Evolutionary conservation across 805 yeast genomes (phyloP).

Genomic region (Helenozyma rhizophorensis): DNA sequence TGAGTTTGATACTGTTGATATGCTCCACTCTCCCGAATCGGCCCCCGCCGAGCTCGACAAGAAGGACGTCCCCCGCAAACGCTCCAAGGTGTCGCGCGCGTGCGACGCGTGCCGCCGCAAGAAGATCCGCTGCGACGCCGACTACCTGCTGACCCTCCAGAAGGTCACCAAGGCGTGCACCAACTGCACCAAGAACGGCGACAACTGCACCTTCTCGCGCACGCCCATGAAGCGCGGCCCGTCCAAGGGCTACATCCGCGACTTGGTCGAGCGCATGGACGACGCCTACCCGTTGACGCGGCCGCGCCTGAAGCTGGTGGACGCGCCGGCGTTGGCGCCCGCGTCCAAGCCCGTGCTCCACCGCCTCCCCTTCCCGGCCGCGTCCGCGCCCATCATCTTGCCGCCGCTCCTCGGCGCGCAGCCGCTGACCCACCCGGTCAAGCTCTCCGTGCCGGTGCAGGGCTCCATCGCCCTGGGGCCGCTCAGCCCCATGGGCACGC

Average conservation of each 20-base stretch:
- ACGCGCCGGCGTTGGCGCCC: slow-evolving; percentile 4
- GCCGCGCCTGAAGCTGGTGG: slow-evolving; percentile 15
- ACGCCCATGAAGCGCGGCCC: slow-evolving; percentile 79
- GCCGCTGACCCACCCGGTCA: slow-evolving; percentile 11
- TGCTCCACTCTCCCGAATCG: slow-evolving; percentile 5
- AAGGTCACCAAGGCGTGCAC: slow-evolving; percentile 53
- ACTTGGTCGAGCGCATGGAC: slow-evolving; percentile 34
- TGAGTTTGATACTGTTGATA: too few species aligned
- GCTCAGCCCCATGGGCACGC: neutral
- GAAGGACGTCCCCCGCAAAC: slow-evolving; percentile 40
- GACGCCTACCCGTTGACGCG: slow-evolving; percentile 3
- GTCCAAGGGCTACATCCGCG: slow-evolving; percentile 61
- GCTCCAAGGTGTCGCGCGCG: slow-evolving; percentile 74
- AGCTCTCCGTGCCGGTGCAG: slow-evolving; percentile 7
- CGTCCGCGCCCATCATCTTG: slow-evolving; percentile 12
- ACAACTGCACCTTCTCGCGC: slow-evolving; percentile 62
- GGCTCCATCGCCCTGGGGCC: slow-evolving; percentile 2
- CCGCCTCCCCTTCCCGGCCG: slow-evolving; percentile 7
- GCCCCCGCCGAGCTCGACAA: slow-evolving; percentile 2
- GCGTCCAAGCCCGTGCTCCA: slow-evolving; percentile 10
- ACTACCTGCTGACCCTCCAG: slow-evolving; percentile 40
- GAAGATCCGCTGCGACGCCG: slow-evolving; percentile 69
- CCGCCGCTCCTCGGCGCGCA: slow-evolving; percentile 15
- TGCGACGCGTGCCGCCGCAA: slow-evolving; percentile 78
- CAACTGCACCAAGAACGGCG: slow-evolving; percentile 58